These are phyloP conservation scores for Usnea hakonensis DNA, from an alignment of 495 filamentous ascomycete species.

Conservation along the genomic window DNA sequence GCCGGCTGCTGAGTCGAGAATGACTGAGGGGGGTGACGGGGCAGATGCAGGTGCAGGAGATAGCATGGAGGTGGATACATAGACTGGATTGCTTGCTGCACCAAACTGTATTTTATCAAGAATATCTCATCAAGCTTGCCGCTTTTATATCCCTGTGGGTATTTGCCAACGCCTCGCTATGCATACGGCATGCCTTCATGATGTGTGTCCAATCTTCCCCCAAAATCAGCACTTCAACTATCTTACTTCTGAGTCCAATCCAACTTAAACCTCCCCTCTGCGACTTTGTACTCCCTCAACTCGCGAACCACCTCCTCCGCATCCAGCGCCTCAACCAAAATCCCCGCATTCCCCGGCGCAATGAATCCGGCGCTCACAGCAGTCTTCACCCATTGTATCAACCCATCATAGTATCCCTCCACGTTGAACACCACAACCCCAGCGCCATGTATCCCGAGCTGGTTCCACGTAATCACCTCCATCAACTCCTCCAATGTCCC, in stretches of 20 bases:
- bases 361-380: conserved; percentile 75
- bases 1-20: conserved; percentile 47
- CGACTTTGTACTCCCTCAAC: conserved; percentile 67
- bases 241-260: conserved; percentile 68
- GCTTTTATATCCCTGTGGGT: background rate
- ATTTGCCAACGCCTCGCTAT: conserved; percentile 16
- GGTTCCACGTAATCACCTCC: conserved; percentile 96
- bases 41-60: conserved; percentile 31
- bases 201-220: background rate
- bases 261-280: conserved; percentile 65
- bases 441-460: conserved; percentile 82
- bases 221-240: background rate
- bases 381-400: conserved; percentile 73
- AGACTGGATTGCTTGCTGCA: conserved; percentile 23
- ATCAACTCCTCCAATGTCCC: conserved; percentile 95
- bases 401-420: conserved; percentile 83
- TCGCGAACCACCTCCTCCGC: conserved; percentile 62
- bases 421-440: conserved; percentile 79
- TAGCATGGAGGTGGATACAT: conserved; percentile 36
- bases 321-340: conserved; percentile 67
- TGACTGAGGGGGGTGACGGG: conserved; percentile 40
- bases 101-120: background rate
- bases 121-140: background rate
- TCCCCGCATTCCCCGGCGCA: conserved; percentile 53
- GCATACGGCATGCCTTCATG: background rate